Conservation (phyloP, 345 rosid genomes). For the Acer campestre region DNA sequence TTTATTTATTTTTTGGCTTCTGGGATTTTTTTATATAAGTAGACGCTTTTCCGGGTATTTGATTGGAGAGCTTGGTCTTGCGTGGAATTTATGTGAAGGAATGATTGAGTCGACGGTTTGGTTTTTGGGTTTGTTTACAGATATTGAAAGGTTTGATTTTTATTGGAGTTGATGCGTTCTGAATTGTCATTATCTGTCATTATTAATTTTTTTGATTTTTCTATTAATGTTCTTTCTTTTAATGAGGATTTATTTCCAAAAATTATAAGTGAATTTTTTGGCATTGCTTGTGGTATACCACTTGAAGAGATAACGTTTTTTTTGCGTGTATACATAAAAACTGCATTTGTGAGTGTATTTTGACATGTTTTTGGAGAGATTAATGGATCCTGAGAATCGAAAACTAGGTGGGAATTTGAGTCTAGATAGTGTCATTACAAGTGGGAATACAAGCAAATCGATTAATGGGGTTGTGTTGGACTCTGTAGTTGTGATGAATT, state of each 20-base stretch:
- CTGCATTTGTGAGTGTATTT: background rate
- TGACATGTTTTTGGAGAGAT: constrained; percentile 13
- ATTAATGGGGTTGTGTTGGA: constrained; percentile 31
- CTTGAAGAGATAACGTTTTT: background rate
- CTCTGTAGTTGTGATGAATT: constrained; percentile 21
- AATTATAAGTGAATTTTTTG: constrained; percentile 3
- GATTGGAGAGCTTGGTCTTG: constrained; percentile 18
- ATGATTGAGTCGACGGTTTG: constrained; percentile 22
- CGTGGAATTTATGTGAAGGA: constrained; percentile 25
- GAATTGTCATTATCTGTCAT: constrained; percentile 3
- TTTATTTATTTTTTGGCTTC: background rate
- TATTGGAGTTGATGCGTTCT: constrained; percentile 17
- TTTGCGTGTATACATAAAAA: background rate
- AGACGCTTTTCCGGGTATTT: constrained; percentile 1
- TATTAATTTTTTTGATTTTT: background rate
- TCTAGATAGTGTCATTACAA: constrained; percentile 11
- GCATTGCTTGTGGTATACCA: background rate
- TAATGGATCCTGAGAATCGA: constrained; percentile 41
- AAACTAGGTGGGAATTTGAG: constrained; percentile 21
- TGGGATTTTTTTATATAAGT: background rate
- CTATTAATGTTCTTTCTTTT: constrained; percentile 1
- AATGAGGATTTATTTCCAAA: background rate
- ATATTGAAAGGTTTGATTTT: constrained; percentile 15
- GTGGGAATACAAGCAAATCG: constrained; percentile 29
- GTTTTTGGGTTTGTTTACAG: constrained; percentile 21